phyloP scores from a whole-genome alignment of 2,329 filamentous ascomycete species.

The Sporothrix inflata region DNA sequence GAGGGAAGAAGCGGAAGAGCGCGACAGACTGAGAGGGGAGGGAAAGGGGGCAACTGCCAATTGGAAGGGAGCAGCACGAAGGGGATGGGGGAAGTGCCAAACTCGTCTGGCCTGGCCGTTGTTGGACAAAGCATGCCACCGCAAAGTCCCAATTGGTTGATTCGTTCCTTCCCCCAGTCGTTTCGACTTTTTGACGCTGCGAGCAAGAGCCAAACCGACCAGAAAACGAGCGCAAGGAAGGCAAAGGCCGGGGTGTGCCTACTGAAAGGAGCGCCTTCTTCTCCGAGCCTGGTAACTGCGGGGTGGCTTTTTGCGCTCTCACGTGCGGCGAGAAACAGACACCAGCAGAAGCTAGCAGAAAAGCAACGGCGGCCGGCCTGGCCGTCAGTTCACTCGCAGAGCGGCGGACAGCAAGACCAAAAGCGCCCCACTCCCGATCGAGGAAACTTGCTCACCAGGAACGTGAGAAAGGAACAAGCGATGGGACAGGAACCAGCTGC shows the following conservation, averaged over 20 bases:
- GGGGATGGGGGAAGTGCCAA: not conserved
- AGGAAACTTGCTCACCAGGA: conserved; percentile 19
- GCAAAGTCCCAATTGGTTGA: conserved; percentile 7
- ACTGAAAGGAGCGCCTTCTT: not conserved
- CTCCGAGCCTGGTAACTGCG: conserved; percentile 6
- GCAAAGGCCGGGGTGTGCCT: not conserved
- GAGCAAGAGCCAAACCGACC: not conserved
- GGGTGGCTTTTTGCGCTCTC: conserved; percentile 2
- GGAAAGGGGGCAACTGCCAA: not conserved
- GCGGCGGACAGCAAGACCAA: not conserved
- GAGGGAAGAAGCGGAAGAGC: not conserved
- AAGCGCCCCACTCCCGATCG: conserved; percentile 5
- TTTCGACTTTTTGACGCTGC: not conserved
- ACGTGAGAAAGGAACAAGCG: not conserved
- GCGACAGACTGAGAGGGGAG: not conserved
- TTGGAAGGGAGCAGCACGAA: not conserved
- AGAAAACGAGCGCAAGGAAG: not conserved
- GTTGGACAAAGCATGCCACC: conserved; percentile 15
- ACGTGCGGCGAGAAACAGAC: not conserved
- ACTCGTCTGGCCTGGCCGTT: not conserved
- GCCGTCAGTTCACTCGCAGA: not conserved
- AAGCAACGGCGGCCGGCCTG: not conserved
- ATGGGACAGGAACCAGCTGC: not conserved
- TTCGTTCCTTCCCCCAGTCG: not conserved
- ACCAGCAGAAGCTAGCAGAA: not conserved